These are phyloP conservation scores for Psilocybe azurescens DNA, from an alignment of 768 basidiomycete species.

Conservation along the genomic window DNA sequence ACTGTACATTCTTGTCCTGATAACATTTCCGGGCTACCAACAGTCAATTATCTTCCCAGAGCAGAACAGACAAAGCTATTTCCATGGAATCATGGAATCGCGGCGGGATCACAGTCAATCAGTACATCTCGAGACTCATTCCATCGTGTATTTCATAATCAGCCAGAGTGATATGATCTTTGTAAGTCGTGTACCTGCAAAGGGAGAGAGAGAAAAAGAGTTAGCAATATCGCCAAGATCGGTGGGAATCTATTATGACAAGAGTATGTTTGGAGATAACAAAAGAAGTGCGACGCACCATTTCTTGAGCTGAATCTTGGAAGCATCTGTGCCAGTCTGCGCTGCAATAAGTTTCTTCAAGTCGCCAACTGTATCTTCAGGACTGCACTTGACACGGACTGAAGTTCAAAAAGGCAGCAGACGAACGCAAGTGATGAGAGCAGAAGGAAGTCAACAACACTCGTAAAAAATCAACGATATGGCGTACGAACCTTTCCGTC, in stretches of 20 bases:
- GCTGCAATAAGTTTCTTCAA: slow-evolving; percentile 97
- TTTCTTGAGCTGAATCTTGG: slow-evolving; percentile 95
- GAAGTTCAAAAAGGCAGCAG: background rate
- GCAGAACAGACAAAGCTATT: background rate
- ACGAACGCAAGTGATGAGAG: background rate
- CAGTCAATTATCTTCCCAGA: background rate
- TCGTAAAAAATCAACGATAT: background rate
- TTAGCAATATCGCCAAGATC: too few species aligned
- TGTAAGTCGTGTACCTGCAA: slow-evolving; percentile 89
- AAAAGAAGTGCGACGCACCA: slow-evolving; percentile 59
- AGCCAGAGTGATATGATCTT: slow-evolving; percentile 92
- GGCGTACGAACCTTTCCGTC: slow-evolving; percentile 76
- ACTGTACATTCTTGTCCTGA: background rate
- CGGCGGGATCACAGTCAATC: slow-evolving; percentile 18
- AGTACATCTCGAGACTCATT: slow-evolving; percentile 95
- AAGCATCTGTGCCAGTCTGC: slow-evolving; percentile 86
- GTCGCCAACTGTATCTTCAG: slow-evolving; percentile 96
- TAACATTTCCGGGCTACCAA: background rate
- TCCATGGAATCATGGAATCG: background rate
- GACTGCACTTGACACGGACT: slow-evolving; percentile 96
- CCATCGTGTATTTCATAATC: slow-evolving; percentile 95
- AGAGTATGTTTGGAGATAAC: background rate
- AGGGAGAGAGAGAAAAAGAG: background rate
- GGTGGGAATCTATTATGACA: too few species aligned
- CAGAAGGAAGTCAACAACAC: slow-evolving; percentile 11